phyloP scores from a whole-genome alignment of 1,284 basidiomycete genomes.

The Tilletia indica region DNA sequence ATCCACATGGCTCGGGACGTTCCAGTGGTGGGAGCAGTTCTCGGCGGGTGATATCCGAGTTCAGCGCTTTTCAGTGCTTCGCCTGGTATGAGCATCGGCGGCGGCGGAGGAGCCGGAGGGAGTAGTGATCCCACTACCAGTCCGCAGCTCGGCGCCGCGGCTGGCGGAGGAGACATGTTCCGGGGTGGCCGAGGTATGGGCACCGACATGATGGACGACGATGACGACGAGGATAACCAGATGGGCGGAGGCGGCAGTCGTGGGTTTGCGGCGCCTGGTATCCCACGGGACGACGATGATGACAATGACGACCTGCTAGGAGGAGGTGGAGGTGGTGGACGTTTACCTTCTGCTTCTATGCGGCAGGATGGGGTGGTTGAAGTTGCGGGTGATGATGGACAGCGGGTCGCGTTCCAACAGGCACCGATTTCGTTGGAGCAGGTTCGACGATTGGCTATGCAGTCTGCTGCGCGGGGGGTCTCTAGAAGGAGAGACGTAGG shows the following conservation, averaged over 20 bases:
- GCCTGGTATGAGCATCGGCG: conserved; percentile 43
- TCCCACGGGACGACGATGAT: conserved; percentile 28
- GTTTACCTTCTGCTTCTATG: conserved; percentile 31
- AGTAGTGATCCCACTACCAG: not conserved
- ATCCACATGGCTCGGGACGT: not conserved
- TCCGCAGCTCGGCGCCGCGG: conserved; percentile 1
- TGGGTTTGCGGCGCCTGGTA: not conserved
- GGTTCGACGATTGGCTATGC: conserved; percentile 16
- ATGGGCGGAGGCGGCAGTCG: not conserved
- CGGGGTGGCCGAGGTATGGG: not conserved
- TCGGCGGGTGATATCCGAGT: conserved; percentile 43
- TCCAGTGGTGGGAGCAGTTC: conserved; percentile 15
- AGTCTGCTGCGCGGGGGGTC: conserved; percentile 14
- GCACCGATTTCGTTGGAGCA: conserved; percentile 52
- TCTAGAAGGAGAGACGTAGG: not conserved
- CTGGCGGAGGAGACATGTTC: not conserved
- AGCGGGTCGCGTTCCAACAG: conserved; percentile 45
- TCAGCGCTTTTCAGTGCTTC: conserved; percentile 46
- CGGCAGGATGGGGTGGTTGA: conserved; percentile 38
- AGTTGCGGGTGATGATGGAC: conserved; percentile 51
- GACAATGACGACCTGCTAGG: conserved; percentile 23
- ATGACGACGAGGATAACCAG: conserved; percentile 44
- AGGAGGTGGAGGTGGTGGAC: conserved; percentile 23
- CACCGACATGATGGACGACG: conserved; percentile 39
- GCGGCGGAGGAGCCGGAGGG: not conserved